Base-by-base conservation (phyloP, 2,329 filamentous ascomycete genomes). In the Triangularia verruculosa region DNA sequence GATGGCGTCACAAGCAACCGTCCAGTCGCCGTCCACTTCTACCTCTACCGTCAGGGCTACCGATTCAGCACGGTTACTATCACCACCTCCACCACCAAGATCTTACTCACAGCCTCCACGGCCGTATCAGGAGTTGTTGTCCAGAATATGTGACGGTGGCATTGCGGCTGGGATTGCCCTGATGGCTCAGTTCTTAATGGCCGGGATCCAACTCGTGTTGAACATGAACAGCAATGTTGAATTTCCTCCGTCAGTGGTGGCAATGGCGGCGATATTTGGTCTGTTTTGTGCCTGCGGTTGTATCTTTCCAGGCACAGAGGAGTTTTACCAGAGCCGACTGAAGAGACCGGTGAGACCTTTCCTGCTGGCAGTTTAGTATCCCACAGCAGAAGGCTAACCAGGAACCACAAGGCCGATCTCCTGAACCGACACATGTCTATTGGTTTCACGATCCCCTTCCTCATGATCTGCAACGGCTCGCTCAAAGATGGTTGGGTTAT, bases 401-500 rank as follows among this genome's bases (percentile, higher is more conserved):
- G 39, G n/a, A 8, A 47, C 13, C 39, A 47, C 1, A 57, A 84
- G 81, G 75, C 82, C 22, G 77, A 83, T 56, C 76, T 83, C 9
- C 75, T 84, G 60, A 84, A 84, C 66, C 72, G 76, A 2, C 79
- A 84, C 69, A 78, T 84, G 67, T 81, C 82, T 0, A 70, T 83
- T 5, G 82, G 80, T 2, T 84, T 84, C 66, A 78, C 79, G 0
- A 76, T 83, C 2, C 82, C 82, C 0, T 76, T 84, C 2, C 72
- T 83, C 1, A 79, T 79, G 74, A 76, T 83, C 13, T 76, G 78
- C 43, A 69, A 71, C 2, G 65, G 76, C 6, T 67, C 75, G 11
- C 65, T 78, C 7, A 70, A 72, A 17, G 68, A 70, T 71, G 17
- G 66, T 62, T 2, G 71, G 73, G 61, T 70, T 0, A 75, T 83